A percentile compares a stretch with the other conserved stretches of the same genome.
These are phyloP conservation scores for Penicillium sp. DNA, from an alignment of 2,329 filamentous ascomycete genomes.

Conservation along the genomic window DNA sequence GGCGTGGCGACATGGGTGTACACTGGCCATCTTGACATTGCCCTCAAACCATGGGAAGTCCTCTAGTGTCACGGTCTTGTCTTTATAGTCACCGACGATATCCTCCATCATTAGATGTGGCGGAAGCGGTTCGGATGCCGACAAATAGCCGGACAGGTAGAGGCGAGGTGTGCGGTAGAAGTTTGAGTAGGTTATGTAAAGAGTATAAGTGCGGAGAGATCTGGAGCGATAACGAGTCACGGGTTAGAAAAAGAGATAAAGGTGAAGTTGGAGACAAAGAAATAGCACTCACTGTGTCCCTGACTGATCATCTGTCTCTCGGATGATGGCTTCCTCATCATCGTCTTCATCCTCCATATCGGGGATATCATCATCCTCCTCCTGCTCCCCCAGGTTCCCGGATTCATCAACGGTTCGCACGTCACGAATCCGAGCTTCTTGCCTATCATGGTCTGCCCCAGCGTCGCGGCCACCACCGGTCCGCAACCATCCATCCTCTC, in stretches of 20 bases:
- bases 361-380: conserved; percentile 74
- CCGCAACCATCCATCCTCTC: conserved; percentile 88
- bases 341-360: conserved; percentile 98
- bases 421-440: conserved; percentile 74
- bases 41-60: conserved; percentile 94
- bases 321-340: conserved; percentile 91
- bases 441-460: conserved; percentile 57
- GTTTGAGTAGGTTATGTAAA: conserved; percentile 97
- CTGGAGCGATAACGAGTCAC: conserved; percentile 46
- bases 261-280: background rate
- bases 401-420: conserved; percentile 87
- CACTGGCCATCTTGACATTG: conserved; percentile 90
- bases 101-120: conserved; percentile 93
- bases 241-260: conserved; percentile 5
- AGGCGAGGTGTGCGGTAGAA: conserved; percentile 95
- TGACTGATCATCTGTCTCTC: conserved; percentile 59
- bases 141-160: conserved; percentile 87
- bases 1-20: conserved; percentile 96
- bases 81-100: conserved; percentile 93
- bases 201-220: conserved; percentile 86
- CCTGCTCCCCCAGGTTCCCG: conserved; percentile 75
- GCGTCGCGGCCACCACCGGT: conserved; percentile 68
- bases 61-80: conserved; percentile 97
- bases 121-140: conserved; percentile 75
- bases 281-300: conserved; percentile 54